These are phyloP conservation scores for Mycosarcoma maydis DNA, from an alignment of 1,284 basidiomycete genomes.

Conservation along the genomic window DNA sequence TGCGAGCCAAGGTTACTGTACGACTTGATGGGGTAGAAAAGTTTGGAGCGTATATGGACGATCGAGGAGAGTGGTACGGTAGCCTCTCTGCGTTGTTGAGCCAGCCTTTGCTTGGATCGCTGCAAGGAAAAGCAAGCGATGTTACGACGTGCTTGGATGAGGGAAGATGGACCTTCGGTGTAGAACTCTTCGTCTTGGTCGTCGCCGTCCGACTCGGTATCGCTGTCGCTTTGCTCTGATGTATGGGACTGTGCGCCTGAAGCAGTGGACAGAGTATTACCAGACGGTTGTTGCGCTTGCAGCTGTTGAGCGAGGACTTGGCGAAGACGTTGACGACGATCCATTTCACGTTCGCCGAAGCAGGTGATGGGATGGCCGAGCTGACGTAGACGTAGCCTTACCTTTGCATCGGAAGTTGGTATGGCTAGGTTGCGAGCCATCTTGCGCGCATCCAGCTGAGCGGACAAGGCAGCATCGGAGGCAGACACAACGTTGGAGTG, in stretches of 20 bases:
- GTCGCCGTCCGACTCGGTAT: constrained; percentile 24
- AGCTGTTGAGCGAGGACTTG: constrained; percentile 73
- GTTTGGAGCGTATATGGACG: constrained; percentile 87
- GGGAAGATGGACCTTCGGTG: constrained; percentile 84
- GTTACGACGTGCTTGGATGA: constrained; percentile 82
- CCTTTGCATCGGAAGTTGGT: constrained; percentile 93
- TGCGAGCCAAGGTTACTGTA: constrained; percentile 94
- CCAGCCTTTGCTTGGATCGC: constrained; percentile 91
- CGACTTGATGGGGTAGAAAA: constrained; percentile 89
- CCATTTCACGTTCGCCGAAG: constrained; percentile 84
- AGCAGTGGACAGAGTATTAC: not conserved
- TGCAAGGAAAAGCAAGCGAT: constrained; percentile 92
- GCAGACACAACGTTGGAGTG: constrained; percentile 27
- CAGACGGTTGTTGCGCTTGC: constrained; percentile 66
- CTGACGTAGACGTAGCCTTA: constrained; percentile 86
- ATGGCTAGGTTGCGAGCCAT: constrained; percentile 91
- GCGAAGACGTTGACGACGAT: constrained; percentile 88
- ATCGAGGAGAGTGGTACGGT: constrained; percentile 87
- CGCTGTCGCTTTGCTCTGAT: constrained; percentile 69
- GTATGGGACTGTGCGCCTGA: constrained; percentile 74
- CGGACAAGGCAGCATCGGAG: constrained; percentile 48
- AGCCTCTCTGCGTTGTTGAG: constrained; percentile 86
- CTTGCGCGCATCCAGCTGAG: constrained; percentile 71
- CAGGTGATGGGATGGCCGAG: constrained; percentile 95
- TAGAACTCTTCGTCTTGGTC: constrained; percentile 89